Conservation (phyloP, 495 filamentous ascomycete species). For the Aspergillus taichungensis region DNA sequence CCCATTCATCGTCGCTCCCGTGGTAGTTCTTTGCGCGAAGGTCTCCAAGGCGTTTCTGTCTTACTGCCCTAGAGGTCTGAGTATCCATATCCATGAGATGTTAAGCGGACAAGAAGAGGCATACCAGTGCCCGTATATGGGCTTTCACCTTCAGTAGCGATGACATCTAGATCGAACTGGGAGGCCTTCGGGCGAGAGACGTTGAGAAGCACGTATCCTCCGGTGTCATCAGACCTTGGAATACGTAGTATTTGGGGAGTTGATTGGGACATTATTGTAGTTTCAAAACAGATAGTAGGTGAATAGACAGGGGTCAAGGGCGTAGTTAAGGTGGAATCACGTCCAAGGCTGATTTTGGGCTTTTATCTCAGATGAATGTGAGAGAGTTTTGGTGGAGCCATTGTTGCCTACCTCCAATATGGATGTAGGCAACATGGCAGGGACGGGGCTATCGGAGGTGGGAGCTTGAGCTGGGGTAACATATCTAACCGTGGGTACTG, state of each 20-base stretch:
- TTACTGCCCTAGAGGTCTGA: conserved; percentile 27
- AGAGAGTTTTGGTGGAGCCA: too few relatives aligned
- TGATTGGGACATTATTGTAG: conserved; percentile 8
- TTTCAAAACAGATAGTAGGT: background rate
- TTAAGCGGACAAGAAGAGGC: conserved; percentile 1
- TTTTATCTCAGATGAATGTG: too few relatives aligned
- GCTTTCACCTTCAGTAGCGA: conserved; percentile 58
- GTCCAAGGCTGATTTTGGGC: too few relatives aligned
- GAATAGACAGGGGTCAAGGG: background rate
- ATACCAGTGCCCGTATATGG: conserved; percentile 51
- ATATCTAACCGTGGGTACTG: too few relatives aligned
- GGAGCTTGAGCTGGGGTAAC: too few relatives aligned
- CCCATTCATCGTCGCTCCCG: conserved; percentile 50
- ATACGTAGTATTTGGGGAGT: conserved; percentile 42
- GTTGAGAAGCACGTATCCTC: conserved; percentile 50
- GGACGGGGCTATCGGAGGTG: too few relatives aligned
- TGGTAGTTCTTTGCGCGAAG: conserved; percentile 45
- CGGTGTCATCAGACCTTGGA: conserved; percentile 43
- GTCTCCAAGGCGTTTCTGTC: conserved; percentile 30
- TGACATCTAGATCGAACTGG: conserved; percentile 50
- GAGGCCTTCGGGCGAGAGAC: conserved; percentile 37
- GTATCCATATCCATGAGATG: background rate
- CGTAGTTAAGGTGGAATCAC: too few relatives aligned
- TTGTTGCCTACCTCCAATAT: too few relatives aligned
- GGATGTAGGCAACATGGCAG: too few relatives aligned